Evolutionary conservation across 2,329 filamentous ascomycete genomes (phyloP).

Genomic region (Claviceps humidiphila): DNA sequence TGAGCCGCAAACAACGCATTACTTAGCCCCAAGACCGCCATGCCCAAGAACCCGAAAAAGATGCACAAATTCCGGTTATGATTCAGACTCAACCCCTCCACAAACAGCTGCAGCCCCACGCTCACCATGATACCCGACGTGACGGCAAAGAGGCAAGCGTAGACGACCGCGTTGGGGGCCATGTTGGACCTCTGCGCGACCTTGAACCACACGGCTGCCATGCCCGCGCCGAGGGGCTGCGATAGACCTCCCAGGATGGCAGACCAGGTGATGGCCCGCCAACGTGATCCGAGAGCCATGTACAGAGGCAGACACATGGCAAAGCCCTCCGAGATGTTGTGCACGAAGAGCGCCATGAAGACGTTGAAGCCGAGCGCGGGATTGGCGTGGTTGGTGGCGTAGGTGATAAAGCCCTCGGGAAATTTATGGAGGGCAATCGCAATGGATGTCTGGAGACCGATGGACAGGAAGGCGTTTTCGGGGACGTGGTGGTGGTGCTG

Average conservation of each 20-base stretch:
- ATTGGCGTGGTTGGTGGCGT: slow-evolving; percentile 93
- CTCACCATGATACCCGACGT: slow-evolving; percentile 94
- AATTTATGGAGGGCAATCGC: slow-evolving; percentile 95
- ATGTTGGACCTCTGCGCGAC: slow-evolving; percentile 42
- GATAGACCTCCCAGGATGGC: slow-evolving; percentile 72
- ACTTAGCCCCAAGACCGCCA: slow-evolving; percentile 75
- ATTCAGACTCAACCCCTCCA: slow-evolving; percentile 71
- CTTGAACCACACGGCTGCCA: slow-evolving; percentile 79
- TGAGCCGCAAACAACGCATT: slow-evolving; percentile 62
- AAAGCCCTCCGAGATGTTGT: slow-evolving; percentile 97
- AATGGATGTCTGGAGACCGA: slow-evolving; percentile 90
- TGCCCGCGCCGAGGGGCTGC: slow-evolving; percentile 72
- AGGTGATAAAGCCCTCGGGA: slow-evolving; percentile 78
- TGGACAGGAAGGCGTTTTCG: slow-evolving; percentile 82
- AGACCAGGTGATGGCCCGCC: slow-evolving; percentile 73
- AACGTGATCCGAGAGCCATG: slow-evolving; percentile 70
- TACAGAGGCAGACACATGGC: slow-evolving; percentile 87
- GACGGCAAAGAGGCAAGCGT: slow-evolving; percentile 72
- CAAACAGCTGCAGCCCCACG: slow-evolving; percentile 79
- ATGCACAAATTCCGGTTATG: slow-evolving; percentile 69
- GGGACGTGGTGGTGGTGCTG: slow-evolving; percentile 90
- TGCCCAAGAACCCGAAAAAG: slow-evolving; percentile 69
- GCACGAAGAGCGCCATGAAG: slow-evolving; percentile 90
- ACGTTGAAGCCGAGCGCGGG: slow-evolving; percentile 78
- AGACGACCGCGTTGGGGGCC: slow-evolving; percentile 42